These are phyloP conservation scores for Kuraishia capsulata DNA, from an alignment of 805 yeast genomes.

Conservation along the genomic window DNA sequence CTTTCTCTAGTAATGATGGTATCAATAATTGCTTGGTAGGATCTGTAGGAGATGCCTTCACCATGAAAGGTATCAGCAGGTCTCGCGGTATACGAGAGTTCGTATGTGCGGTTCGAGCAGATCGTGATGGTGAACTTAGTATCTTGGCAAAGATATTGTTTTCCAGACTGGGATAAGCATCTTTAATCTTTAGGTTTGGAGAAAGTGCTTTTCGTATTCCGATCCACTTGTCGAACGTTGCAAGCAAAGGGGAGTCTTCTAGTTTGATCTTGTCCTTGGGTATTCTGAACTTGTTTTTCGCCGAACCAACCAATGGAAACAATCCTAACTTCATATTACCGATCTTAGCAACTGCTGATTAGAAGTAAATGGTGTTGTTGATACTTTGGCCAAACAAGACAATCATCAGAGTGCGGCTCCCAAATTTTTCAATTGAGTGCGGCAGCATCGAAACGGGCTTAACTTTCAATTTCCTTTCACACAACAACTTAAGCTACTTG, in stretches of 20 bases:
- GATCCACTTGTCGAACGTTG: constrained; percentile 12
- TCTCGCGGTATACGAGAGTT: constrained; percentile 24
- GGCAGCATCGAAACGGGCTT: no score
- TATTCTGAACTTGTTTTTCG: neutral
- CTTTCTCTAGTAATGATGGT: neutral
- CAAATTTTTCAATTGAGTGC: no score
- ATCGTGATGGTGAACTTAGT: constrained; percentile 33
- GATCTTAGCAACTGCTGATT: no score
- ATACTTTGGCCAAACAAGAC: no score
- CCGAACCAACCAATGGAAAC: no score
- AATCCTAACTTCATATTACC: no score
- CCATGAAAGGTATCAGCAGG: constrained; percentile 22
- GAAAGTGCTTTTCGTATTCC: constrained; percentile 9
- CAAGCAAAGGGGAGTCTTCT: constrained; percentile 13
- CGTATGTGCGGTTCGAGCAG: neutral
- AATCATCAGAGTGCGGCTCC: no score
- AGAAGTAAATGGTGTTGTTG: no score
- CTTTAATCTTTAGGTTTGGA: constrained; percentile 4
- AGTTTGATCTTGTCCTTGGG: neutral
- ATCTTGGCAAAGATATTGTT: constrained; percentile 28
- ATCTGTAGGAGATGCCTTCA: neutral
- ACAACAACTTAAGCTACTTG: no score
- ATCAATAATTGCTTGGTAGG: neutral
- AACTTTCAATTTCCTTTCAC: no score
- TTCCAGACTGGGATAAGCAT: constrained; percentile 14